Evolutionary conservation across 1,284 basidiomycete species (phyloP).

Genomic region (Ceratorhiza oryzae-sativae): DNA sequence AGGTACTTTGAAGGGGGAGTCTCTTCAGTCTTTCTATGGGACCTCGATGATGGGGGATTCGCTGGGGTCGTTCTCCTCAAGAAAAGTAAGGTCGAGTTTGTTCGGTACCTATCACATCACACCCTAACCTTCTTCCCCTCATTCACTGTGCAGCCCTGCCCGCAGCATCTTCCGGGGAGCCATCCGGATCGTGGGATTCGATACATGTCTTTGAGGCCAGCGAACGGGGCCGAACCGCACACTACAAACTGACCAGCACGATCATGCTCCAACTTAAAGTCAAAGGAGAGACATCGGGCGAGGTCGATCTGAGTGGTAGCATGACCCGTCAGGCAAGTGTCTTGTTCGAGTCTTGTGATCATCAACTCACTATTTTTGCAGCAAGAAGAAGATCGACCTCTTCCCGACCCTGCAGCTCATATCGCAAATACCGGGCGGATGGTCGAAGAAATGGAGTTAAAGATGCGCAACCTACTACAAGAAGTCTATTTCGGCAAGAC

Average conservation of each 20-base stretch:
- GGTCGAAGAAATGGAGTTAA: slow-evolving; percentile 99
- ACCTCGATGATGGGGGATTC: slow-evolving; percentile 93
- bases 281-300: slow-evolving; percentile 58
- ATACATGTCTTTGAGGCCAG: slow-evolving; percentile 97
- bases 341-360: not conserved
- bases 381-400: slow-evolving; percentile 85
- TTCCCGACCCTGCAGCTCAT: slow-evolving; percentile 81
- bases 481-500: slow-evolving; percentile 99
- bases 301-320: slow-evolving; percentile 89
- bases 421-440: slow-evolving; percentile 91
- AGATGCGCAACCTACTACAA: slow-evolving; percentile 95
- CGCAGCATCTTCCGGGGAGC: slow-evolving; percentile 39
- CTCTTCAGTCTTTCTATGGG: slow-evolving; percentile 99
- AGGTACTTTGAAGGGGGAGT: slow-evolving; percentile 97
- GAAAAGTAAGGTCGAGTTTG: slow-evolving; percentile 72
- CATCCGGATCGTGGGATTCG: slow-evolving; percentile 89
- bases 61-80: slow-evolving; percentile 97
- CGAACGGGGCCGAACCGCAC: slow-evolving; percentile 88
- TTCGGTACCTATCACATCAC: slow-evolving; percentile 16
- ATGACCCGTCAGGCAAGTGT: slow-evolving; percentile 90
- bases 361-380: slow-evolving; percentile 49
- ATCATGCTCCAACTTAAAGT: slow-evolving; percentile 85
- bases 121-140: slow-evolving; percentile 18
- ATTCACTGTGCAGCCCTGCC: slow-evolving; percentile 41
- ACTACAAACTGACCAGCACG: slow-evolving; percentile 97